Percentiles rank a stretch among this genome's conserved stretches.
phyloP scores from a whole-genome alignment of 1,284 basidiomycete genomes.

The Porogramme epimiltina region DNA sequence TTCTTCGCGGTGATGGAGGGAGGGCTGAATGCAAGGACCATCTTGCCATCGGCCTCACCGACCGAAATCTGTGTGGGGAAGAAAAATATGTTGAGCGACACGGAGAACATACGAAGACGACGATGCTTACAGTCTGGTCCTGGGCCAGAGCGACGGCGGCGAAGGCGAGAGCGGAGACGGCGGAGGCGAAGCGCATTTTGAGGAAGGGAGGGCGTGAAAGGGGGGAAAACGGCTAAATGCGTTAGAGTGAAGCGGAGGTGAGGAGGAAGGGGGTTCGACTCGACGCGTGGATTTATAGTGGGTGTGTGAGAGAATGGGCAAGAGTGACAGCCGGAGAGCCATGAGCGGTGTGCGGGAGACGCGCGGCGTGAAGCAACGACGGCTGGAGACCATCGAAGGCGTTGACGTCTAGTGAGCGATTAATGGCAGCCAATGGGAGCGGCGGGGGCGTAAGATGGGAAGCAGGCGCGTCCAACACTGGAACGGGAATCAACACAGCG shows the following conservation, averaged over 20 bases:
- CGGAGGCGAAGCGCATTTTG: slow-evolving; percentile 20
- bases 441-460: not conserved
- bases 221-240: not conserved
- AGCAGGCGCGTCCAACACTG: not conserved
- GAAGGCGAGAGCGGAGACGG: slow-evolving; percentile 19
- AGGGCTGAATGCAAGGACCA: slow-evolving; percentile 48
- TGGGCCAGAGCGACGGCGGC: slow-evolving; percentile 25
- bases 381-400: not conserved
- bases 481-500: not conserved
- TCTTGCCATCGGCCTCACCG: slow-evolving; percentile 32
- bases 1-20: slow-evolving; percentile 41
- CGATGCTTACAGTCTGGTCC: slow-evolving; percentile 12
- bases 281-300: slow-evolving; percentile 7
- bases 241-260: slow-evolving; percentile 5
- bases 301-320: not conserved
- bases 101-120: not conserved
- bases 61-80: slow-evolving; percentile 29
- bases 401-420: not conserved
- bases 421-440: not conserved
- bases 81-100: not conserved
- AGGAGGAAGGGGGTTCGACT: not conserved
- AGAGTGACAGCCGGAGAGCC: slow-evolving; percentile 1
- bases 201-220: not conserved
- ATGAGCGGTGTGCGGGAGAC: not conserved
- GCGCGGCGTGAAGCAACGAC: not conserved